phyloP scores from a whole-genome alignment of 2,329 filamentous ascomycete genomes.

The Chaetoscypha palmicola region DNA sequence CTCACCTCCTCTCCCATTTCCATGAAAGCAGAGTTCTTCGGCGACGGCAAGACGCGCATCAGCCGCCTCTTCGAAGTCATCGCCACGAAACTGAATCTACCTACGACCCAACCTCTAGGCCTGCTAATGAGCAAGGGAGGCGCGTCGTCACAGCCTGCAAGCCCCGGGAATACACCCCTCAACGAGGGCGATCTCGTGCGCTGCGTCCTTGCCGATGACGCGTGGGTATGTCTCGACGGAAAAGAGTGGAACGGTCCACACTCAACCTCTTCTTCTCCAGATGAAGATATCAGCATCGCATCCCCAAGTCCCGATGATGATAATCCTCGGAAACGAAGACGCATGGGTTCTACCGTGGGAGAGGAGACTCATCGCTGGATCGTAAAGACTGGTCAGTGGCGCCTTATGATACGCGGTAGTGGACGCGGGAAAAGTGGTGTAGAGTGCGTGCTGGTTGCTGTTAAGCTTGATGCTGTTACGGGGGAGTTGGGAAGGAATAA shows the following conservation, averaged over 20 bases:
- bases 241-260: conserved; percentile 23
- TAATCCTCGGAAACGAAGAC: conserved; percentile 11
- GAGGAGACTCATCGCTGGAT: conserved; percentile 43
- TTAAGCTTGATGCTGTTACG: conserved; percentile 68
- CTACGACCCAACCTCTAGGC: conserved; percentile 54
- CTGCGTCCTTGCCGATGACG: conserved; percentile 53
- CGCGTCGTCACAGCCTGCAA: conserved; percentile 52
- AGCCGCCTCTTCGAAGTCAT: conserved; percentile 71
- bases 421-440: conserved; percentile 43
- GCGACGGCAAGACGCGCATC: conserved; percentile 62
- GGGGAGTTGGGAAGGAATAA: conserved; percentile 61
- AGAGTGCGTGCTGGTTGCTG: conserved; percentile 67
- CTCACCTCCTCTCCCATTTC: conserved; percentile 17
- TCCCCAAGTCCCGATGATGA: conserved; percentile 11
- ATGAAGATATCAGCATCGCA: conserved; percentile 8
- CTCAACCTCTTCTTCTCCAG: not conserved
- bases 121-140: conserved; percentile 61
- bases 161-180: conserved; percentile 61
- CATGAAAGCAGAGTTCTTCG: conserved; percentile 66
- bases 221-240: conserved; percentile 54
- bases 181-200: conserved; percentile 61
- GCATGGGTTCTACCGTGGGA: not conserved
- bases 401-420: conserved; percentile 54
- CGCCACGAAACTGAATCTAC: conserved; percentile 69
- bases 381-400: conserved; percentile 64